A percentile compares a stretch with the other conserved stretches of the same genome.
These are phyloP conservation scores for Solanum sejunctum DNA, from an alignment of 257 asterid genomes.

Conservation along the genomic window DNA sequence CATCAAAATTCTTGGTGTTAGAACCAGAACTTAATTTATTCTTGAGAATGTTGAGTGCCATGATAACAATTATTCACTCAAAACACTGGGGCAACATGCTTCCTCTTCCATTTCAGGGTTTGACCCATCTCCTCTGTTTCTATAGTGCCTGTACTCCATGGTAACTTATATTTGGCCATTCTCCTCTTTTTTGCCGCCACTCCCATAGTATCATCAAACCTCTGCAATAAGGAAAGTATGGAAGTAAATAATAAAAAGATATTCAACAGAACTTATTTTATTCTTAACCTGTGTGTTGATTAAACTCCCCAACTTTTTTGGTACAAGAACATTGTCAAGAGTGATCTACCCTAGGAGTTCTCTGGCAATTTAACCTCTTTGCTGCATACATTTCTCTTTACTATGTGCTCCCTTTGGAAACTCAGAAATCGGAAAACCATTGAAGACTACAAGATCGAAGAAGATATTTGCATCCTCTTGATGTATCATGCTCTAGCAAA, in stretches of 20 bases:
- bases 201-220: constrained; percentile 4
- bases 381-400: background rate
- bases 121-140: background rate
- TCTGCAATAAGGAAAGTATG: background rate
- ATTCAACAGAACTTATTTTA: background rate
- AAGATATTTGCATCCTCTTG: background rate
- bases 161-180: constrained; percentile 5
- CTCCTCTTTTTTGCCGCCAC: constrained; percentile 10
- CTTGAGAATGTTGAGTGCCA: background rate
- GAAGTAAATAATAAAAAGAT: background rate
- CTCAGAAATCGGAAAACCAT: background rate
- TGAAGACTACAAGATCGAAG: background rate
- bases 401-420: background rate
- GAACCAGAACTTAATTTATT: background rate
- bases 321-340: background rate
- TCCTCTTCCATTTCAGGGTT: constrained; percentile 17
- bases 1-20: background rate
- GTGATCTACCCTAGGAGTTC: background rate
- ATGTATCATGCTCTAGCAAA: background rate
- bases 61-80: background rate
- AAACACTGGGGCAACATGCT: background rate
- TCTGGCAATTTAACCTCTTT: background rate
- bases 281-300: background rate
- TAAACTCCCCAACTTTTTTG: background rate
- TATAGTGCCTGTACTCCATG: constrained; percentile 9